Evolutionary conservation across 2,329 filamentous ascomycete genomes (phyloP), one percentile per base, ranked within the genome.

Genomic region (Taxawa tesnikishii): DNA sequence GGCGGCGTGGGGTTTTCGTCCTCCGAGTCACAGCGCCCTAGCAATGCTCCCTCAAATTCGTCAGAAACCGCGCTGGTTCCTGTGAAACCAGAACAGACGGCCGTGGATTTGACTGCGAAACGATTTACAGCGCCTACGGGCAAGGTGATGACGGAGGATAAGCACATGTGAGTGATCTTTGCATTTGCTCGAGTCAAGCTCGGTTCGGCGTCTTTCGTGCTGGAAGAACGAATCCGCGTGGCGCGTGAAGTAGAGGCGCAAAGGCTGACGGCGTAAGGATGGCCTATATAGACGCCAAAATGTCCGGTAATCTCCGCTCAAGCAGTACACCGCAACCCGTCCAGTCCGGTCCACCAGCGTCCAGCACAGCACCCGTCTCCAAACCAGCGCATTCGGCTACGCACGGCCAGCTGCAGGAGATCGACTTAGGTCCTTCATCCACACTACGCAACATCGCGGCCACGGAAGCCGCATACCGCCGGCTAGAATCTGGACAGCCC

Each of bases 221-320:
- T n/a, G n/a, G n/a, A n/a, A n/a, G n/a, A n/a, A n/a, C n/a, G n/a
- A n/a, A n/a, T n/a, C n/a, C n/a, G 8, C 19, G 19, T 8, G n/a
- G n/a, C 8, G 8, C 8, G 19, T 23, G 19, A n/a, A 23, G 19
- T 8, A 8, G n/a, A 23, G 19, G 26, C 18, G 32, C 12, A 37
- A 27, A 36, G 53, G 59, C 80, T 85, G 73, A 85, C 73, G 57
- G 64, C 69, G 67, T 63, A 74, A 85, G 81, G 79, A 79, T 74
- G 68, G 74, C 78, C 61, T 87, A 82, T 60, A 76, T 87, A 84
- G 81, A 85, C 65, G 77, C 79, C 45, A 75, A 79, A 58, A 62
- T 85, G 56, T 76, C n/a, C n/a, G n/a, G 79, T 69, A 79, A 68
- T 60, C 36, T 51, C 27, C 39, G 44, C 34, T 42, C 44, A 35